Evolutionary conservation across 306 rosid genomes (phyloP).

Genomic region (Crataegus laevigata): DNA sequence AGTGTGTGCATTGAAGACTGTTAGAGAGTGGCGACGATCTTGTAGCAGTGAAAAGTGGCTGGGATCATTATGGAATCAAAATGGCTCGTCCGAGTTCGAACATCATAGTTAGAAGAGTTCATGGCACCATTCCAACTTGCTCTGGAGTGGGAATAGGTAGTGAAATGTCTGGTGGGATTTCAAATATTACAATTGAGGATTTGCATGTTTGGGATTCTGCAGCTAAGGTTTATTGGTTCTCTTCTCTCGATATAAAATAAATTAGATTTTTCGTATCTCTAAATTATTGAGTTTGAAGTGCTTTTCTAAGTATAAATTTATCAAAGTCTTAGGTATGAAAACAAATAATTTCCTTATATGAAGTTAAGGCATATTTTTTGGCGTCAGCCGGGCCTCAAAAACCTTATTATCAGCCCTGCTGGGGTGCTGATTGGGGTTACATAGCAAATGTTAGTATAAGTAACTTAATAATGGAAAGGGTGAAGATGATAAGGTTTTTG

Average conservation of each 20-base stretch:
- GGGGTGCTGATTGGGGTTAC: slow-evolving; percentile 81
- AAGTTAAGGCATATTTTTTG: too few relatives aligned
- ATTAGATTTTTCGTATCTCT: too few relatives aligned
- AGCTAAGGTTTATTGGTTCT: slow-evolving; percentile 36
- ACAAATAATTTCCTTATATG: too few relatives aligned
- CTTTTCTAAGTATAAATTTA: too few relatives aligned
- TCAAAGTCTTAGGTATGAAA: too few relatives aligned
- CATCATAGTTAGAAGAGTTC: slow-evolving; percentile 71
- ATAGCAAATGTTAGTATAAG: slow-evolving; percentile 51
- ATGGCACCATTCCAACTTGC: slow-evolving; percentile 93
- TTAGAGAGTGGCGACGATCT: slow-evolving; percentile 96
- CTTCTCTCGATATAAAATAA: too few relatives aligned
- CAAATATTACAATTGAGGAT: slow-evolving; percentile 64
- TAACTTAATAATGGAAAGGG: slow-evolving; percentile 65
- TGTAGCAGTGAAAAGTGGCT: slow-evolving; percentile 90
- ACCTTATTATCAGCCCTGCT: too few relatives aligned
- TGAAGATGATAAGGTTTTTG: slow-evolving; percentile 62
- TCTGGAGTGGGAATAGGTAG: slow-evolving; percentile 96
- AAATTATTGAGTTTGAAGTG: too few relatives aligned
- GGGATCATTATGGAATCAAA: slow-evolving; percentile 91
- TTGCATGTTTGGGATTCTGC: slow-evolving; percentile 88
- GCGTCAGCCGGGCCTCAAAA: too few relatives aligned
- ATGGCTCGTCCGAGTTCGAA: slow-evolving; percentile 69
- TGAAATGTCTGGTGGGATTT: slow-evolving; percentile 94
- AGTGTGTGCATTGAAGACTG: slow-evolving; percentile 86